Base-by-base conservation (phyloP, 345 rosid species). In the Eutrema japonicum region DNA sequence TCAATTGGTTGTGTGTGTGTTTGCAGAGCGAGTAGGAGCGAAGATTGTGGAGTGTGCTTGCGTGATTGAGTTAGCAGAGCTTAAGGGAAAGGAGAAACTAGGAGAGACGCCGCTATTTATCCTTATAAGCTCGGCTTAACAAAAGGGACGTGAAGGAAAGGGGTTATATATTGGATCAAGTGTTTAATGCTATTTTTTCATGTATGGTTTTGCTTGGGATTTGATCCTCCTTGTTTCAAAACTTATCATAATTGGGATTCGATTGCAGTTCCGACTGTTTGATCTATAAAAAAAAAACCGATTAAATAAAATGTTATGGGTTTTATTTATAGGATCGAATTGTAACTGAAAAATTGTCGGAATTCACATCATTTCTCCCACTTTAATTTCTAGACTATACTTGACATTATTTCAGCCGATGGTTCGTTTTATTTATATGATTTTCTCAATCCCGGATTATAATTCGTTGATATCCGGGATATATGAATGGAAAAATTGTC, bases 21-120 rank as follows among this genome's bases (percentile, higher is more conserved):
- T 30, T 77, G 84, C 90, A 95, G 99, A 92, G 83, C 94, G 92
- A 18, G 97, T 90, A 68, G 99, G 92, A 51, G 99, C 80, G 60
- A 52, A 84, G 53, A 89, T 95, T 61, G 90, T 88, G 60, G 99
- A 95, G 83, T 92, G 99, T 75, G 99, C 98, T 33, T 92, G 99
- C 66, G 86, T 92, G 18, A 92, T 95, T 70, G 99, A 95, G 83
- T 81, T 95, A 84, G 79, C 88, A 5, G 98, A 83, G 85, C 86
- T 95, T 50, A 85, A 87, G 89, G 99, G 98, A 36, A 85, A 87
- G 71, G 91, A 92, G 12, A 85, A 85, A 40, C 73, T 95, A 67
- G 96, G 92, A 61, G 90, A 84, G 66, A 86, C 81, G 6, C 92
- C 98, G 3, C 77, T 90, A 10, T 95, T 88, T 70, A 96, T 95